Evolutionary conservation across 441 rosid genomes (phyloP), one percentile per base, ranked within the genome.

Genomic region (Arabidopsis lyrata): DNA sequence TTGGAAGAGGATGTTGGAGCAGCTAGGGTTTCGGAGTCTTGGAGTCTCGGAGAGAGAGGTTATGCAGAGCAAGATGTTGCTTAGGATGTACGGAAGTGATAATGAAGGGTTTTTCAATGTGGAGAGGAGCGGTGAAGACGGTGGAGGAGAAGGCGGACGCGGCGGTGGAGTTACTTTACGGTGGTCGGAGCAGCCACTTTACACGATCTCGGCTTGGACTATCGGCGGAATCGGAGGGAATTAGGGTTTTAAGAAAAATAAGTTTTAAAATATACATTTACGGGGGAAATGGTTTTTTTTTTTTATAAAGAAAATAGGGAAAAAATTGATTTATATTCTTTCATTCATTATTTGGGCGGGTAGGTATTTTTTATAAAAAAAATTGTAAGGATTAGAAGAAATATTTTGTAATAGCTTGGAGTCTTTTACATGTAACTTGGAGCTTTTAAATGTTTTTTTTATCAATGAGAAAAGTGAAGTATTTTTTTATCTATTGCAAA

Each of bases 141-240:
- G 15, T 3, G 73, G 31, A 1, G 74, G 13, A 0, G 81, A 68
- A n/a, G 76, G 41, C 5, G 57, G 12, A 9, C 44, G 6, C 1
- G 49, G 59, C 15, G 82, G 78, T 2, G 97, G 88, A 15, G 80
- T 92, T 5, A 90, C 97, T 1, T 80, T 95, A 39, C 81, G 86
- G 70, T 90, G 96, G 96, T 78, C 80, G 70, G 98, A 88, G 75
- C 96, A 92, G 84, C 87, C 93, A 55, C 96, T 95, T 20, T 92
- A 84, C 34, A 85, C 99, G 5, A 88, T 92, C 83, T 95, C 99
- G 1, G 91, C 92, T 6, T 95, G 99, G 99, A 47, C 75, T 11
- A 88, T 88, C n/a, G 73, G 70, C 18, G 89, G 87, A 74, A 58
- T 78, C 32, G 84, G 84, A 2, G 91, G 92, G 79, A 84, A 88